phyloP scores from a whole-genome alignment of 1,284 basidiomycete genomes.

The Naganishia sp. region DNA sequence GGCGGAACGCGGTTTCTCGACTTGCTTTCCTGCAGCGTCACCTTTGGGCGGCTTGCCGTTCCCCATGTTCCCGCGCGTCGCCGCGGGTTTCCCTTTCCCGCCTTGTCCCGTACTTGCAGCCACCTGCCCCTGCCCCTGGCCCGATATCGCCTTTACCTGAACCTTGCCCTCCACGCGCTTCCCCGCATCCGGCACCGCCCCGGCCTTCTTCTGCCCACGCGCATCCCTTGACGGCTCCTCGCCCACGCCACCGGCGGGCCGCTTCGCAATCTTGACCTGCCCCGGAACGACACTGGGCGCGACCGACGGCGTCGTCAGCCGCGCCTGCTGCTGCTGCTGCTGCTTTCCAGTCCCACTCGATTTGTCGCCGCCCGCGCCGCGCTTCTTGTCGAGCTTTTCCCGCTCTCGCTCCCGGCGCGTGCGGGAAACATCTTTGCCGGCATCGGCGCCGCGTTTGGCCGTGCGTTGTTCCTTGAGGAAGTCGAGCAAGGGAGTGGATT shows the following conservation, averaged over 20 bases:
- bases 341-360: constrained; percentile 8
- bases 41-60: background rate
- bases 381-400: constrained; percentile 32
- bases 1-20: background rate
- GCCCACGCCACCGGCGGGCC: background rate
- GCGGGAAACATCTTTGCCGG: constrained; percentile 32
- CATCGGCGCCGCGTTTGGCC: constrained; percentile 59
- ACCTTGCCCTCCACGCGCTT: constrained; percentile 10
- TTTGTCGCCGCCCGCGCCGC: background rate
- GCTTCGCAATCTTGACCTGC: constrained; percentile 36
- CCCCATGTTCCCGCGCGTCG: background rate
- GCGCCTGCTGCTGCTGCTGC: constrained; percentile 29
- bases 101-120: background rate
- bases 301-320: constrained; percentile 27
- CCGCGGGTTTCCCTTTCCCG: background rate
- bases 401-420: constrained; percentile 32
- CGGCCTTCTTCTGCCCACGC: constrained; percentile 34
- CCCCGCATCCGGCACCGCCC: constrained; percentile 26
- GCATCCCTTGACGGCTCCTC: constrained; percentile 18
- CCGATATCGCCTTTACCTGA: background rate
- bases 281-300: constrained; percentile 42
- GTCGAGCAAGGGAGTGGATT: constrained; percentile 82
- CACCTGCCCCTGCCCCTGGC: background rate
- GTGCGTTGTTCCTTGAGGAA: constrained; percentile 75
- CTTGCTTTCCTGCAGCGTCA: background rate